Base-by-base conservation (phyloP, 805 yeast genomes). In the Hanseniaspora nectarophila region DNA sequence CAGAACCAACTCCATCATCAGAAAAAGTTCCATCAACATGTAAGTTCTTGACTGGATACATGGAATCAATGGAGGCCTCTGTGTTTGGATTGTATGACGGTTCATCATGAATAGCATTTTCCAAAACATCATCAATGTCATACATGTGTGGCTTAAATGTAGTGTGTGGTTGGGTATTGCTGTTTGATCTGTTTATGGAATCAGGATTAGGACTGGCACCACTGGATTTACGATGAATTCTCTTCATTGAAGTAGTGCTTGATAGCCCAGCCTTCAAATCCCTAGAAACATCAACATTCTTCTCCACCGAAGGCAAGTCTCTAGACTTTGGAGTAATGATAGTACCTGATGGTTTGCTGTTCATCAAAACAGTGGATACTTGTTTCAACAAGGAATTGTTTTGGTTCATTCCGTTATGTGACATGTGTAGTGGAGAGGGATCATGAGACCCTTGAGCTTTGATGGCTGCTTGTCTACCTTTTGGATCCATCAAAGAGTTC, bases 241-340 rank as follows among this genome's bases (percentile, higher is more conserved):
- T 60, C 54, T 58, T 65, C 63, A 66, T 62, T 4, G 70, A 62
- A 9, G 70, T 68, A 12, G 63, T 55, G n/a, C 56, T 53, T 12
- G 60, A 54, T 31, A 57, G 54, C 3, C 34, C 48, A 13, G 45
- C 37, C 28, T 60, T 57, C 43, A 62, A 61, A 35, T 58, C 56
- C 33, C 59, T 63, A 52, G 61, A 60, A 6, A 59, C 61, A 10
- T 63, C 66, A 4, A 66, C 64, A 18, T 62, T 49, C 29, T 59
- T 57, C 21, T 59, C 55, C 43, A 62, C 67, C 21, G 45, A 29
- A 6, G 68, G 68, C 32, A 66, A 57, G 7, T 58, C 57, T 53
- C 67, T 62, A 1, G 70, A 66, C 46, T 59, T 60, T 2, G 70
- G 70, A 1, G 67, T 65, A 20, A 66, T 62, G 2, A 66, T 67